These are phyloP conservation scores for Hanseniaspora opuntiae DNA, from an alignment of 805 yeast species.

Conservation along the genomic window DNA sequence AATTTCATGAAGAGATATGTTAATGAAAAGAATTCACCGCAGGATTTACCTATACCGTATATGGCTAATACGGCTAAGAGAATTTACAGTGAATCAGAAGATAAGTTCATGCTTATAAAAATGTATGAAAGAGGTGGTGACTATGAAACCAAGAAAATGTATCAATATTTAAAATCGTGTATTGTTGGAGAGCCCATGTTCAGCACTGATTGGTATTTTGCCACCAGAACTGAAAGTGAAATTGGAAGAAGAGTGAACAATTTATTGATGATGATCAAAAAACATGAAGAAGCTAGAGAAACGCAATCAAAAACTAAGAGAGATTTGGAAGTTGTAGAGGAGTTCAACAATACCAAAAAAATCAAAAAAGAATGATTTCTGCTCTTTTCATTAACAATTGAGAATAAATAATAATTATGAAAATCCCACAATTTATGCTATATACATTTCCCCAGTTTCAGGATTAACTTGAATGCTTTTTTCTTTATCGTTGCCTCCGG, in stretches of 20 bases:
- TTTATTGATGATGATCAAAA: slow-evolving; percentile 49
- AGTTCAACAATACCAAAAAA: background rate
- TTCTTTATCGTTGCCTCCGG: background rate
- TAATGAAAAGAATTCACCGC: slow-evolving; percentile 41
- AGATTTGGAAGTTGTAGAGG: slow-evolving; percentile 21
- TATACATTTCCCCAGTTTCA: slow-evolving; percentile 8
- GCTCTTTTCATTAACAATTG: too few species aligned
- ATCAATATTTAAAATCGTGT: slow-evolving; percentile 54
- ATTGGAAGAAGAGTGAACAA: slow-evolving; percentile 57
- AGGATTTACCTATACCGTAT: slow-evolving; percentile 50
- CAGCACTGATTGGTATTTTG: slow-evolving; percentile 60
- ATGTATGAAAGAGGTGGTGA: slow-evolving; percentile 55
- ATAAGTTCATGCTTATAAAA: slow-evolving; percentile 47
- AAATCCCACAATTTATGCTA: background rate
- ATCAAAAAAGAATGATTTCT: background rate
- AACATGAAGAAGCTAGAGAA: slow-evolving; percentile 54
- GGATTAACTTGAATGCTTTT: slow-evolving; percentile 6
- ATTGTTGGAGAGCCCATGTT: slow-evolving; percentile 46
- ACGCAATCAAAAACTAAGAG: slow-evolving; percentile 34
- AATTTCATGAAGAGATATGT: slow-evolving; percentile 41
- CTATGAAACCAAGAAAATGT: slow-evolving; percentile 35
- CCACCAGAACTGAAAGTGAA: slow-evolving; percentile 60
- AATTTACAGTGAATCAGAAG: slow-evolving; percentile 56
- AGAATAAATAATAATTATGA: background rate
- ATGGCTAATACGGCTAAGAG: slow-evolving; percentile 77